phyloP scores from a whole-genome alignment of 352 stramenopile species.

The Pythium grandisporangium region DNA sequence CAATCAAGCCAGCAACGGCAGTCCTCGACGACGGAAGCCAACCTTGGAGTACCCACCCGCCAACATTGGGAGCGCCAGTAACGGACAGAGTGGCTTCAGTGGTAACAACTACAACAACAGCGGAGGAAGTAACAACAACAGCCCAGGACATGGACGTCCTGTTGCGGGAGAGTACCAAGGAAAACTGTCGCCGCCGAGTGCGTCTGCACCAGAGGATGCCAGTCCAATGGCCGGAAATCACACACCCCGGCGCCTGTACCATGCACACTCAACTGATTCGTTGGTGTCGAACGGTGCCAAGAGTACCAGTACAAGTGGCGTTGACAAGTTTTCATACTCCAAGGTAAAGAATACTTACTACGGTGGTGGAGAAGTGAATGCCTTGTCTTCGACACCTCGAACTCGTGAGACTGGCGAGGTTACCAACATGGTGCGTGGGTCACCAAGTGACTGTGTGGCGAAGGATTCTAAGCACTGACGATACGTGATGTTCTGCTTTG shows the following conservation, averaged over 20 bases:
- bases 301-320: constrained; percentile 5
- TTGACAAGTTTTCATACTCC: constrained; percentile 18
- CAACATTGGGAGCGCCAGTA: neutral
- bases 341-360: constrained; percentile 20
- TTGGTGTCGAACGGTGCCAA: constrained; percentile 8
- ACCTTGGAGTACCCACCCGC: constrained; percentile 10
- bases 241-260: constrained; percentile 3
- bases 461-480: neutral
- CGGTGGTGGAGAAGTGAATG: constrained; percentile 11
- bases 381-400: constrained; percentile 7
- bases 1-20: constrained; percentile 21
- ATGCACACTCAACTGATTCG: constrained; percentile 5
- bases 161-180: constrained; percentile 15
- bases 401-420: constrained; percentile 10
- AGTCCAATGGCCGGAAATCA: constrained; percentile 4
- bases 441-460: neutral
- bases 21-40: constrained; percentile 8
- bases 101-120: neutral
- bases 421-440: constrained; percentile 17
- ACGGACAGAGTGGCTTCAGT: no score
- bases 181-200: constrained; percentile 2
- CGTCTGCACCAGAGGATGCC: constrained; percentile 2
- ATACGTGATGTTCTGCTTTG: neutral
- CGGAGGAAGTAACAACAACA: constrained; percentile 36
- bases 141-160: constrained; percentile 18